Conservation (phyloP, 192 early-diverging fungal species). For the Pecoramyces ruminantium region DNA sequence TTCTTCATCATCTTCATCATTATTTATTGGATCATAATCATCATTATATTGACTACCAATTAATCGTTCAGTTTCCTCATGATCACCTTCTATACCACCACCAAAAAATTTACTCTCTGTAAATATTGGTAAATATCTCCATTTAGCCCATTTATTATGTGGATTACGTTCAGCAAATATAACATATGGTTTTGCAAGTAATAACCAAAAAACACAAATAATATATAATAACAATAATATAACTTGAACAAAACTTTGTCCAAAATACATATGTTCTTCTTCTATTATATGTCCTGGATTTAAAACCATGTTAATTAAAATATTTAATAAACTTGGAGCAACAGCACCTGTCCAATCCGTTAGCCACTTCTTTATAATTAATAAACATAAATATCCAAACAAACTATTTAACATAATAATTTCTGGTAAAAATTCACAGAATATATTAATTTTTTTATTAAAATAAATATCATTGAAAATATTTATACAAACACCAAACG, state of each 20-base stretch:
- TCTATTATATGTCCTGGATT: constrained; percentile 61
- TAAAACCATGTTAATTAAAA: constrained; percentile 98
- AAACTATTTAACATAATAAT: constrained; percentile 80
- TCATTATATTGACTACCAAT: neutral
- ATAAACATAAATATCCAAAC: constrained; percentile 85
- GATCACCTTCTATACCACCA: neutral
- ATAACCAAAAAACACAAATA: constrained; percentile 93
- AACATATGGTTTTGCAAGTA: constrained; percentile 79
- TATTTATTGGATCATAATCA: neutral
- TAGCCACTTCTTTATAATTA: constrained; percentile 93
- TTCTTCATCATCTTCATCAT: neutral
- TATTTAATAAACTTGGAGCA: constrained; percentile 88
- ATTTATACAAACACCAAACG: constrained; percentile 81
- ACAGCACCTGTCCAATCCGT: constrained; percentile 50
- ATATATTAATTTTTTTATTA: constrained; percentile 62
- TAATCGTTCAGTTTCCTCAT: neutral
- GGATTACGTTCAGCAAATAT: constrained; percentile 62
- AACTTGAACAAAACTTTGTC: constrained; percentile 64
- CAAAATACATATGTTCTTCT: constrained; percentile 59
- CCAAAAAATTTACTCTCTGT: neutral
- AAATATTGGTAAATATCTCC: neutral
- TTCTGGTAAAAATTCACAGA: constrained; percentile 83
- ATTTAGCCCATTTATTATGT: neutral
- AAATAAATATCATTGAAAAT: constrained; percentile 85
- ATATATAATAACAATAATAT: constrained; percentile 66